Conservation (phyloP, 495 filamentous ascomycete genomes). For the Penicillium parvum region DNA sequence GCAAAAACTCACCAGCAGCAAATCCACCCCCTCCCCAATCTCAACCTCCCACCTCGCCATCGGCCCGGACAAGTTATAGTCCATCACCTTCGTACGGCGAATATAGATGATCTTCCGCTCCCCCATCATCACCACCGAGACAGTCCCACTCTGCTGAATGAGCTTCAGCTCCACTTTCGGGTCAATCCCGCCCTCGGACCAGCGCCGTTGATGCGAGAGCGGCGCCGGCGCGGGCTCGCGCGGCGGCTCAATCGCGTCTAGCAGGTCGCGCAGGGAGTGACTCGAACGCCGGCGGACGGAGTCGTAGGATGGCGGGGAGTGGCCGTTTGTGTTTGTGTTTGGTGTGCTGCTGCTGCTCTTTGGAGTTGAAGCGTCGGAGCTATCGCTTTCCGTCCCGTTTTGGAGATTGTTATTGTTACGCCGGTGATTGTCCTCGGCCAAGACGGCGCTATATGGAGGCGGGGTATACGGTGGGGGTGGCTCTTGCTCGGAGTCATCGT, state of each 20-base stretch:
- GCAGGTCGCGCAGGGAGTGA: constrained; percentile 17
- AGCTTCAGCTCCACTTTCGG: constrained; percentile 15
- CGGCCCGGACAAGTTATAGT: constrained; percentile 7
- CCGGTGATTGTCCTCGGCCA: background rate
- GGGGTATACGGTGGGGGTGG: background rate
- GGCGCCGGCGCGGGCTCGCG: constrained; percentile 18
- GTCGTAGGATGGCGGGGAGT: constrained; percentile 10
- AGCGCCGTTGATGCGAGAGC: constrained; percentile 3
- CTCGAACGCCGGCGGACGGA: constrained; percentile 12
- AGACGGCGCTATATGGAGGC: constrained; percentile 1
- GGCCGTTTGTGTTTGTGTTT: background rate
- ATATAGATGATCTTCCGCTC: constrained; percentile 20
- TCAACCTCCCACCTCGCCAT: constrained; percentile 22
- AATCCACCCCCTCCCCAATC: constrained; percentile 25
- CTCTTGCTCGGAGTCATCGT: background rate
- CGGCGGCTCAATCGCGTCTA: constrained; percentile 25
- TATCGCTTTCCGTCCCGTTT: constrained; percentile 2
- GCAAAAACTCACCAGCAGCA: constrained; percentile 25
- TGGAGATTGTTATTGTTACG: background rate
- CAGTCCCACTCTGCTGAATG: constrained; percentile 10
- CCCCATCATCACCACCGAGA: constrained; percentile 21
- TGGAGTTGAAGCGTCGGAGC: background rate
- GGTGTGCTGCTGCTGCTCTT: background rate
- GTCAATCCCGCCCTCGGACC: constrained; percentile 8
- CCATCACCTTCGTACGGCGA: constrained; percentile 13